Percentiles rank a stretch among this genome's conserved stretches.
phyloP scores from a whole-genome alignment of 2,329 filamentous ascomycete species.

The Cladosporium sp. region DNA sequence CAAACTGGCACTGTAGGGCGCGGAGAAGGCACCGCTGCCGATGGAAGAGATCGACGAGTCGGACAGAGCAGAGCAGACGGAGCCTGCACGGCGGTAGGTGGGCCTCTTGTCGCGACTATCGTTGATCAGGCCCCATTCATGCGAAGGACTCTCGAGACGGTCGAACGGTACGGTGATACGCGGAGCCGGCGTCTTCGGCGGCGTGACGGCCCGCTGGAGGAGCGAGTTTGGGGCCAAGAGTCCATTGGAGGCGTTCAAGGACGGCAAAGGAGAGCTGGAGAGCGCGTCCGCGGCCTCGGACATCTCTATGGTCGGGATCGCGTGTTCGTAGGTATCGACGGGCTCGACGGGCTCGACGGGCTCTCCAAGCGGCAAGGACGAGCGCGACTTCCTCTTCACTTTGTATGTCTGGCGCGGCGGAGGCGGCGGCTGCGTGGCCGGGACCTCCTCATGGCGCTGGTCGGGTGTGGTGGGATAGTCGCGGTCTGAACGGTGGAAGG shows the following conservation, averaged over 20 bases:
- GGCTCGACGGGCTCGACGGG: not conserved
- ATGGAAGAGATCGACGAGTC: constrained; percentile 58
- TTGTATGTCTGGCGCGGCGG: constrained; percentile 44
- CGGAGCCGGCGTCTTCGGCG: constrained; percentile 44
- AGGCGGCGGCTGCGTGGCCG: constrained; percentile 34
- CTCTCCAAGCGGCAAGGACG: constrained; percentile 6
- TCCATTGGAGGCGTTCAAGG: constrained; percentile 28
- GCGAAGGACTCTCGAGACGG: constrained; percentile 15
- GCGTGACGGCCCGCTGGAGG: constrained; percentile 36
- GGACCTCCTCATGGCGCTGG: constrained; percentile 20
- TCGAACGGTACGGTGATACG: constrained; percentile 25
- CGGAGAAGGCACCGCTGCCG: constrained; percentile 45
- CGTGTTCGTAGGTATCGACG: constrained; percentile 19
- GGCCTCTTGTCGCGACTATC: constrained; percentile 20
- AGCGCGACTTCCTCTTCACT: constrained; percentile 36
- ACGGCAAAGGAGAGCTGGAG: constrained; percentile 25
- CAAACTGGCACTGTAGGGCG: constrained; percentile 43
- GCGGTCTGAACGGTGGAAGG: constrained; percentile 42
- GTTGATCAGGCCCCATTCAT: constrained; percentile 30
- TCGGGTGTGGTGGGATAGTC: constrained; percentile 41
- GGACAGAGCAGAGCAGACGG: constrained; percentile 53
- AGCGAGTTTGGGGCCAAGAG: constrained; percentile 38
- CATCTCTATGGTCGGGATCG: constrained; percentile 47
- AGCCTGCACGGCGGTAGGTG: constrained; percentile 47
- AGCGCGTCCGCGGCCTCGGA: constrained; percentile 31